Evolutionary conservation across 257 asterid genomes (phyloP), one percentile per base, ranked within the genome.

Genomic region (Anisodus tanguticus): DNA sequence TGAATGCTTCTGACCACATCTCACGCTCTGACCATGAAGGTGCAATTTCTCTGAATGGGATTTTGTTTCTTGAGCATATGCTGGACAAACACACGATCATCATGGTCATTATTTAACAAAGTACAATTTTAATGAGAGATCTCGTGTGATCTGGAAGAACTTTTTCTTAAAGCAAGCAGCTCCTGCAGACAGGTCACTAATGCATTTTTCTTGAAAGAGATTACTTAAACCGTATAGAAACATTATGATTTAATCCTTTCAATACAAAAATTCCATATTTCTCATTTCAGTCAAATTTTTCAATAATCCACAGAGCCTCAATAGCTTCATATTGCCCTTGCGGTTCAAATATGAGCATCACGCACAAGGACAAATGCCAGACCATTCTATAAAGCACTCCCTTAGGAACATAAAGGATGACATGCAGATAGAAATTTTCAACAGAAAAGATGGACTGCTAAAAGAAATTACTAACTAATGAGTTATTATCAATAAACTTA

Each of bases 21-120:
- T 92, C 91, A 55, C 89, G 94, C 79, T 90, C 84, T 70, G 95
- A 92, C 97, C 99, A 96, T 81, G 95, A 91, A 81, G 98, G 99
- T 47, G 97, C 92, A 87, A 92, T 93, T 92, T 96, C 98, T 83
- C 93, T 91, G 17, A 93, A 86, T 45, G 95, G 90, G 74, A 97
- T 92, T 76, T 94, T 94, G 41, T 67, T 83, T 85, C 89, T 84
- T 79, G 89, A 85, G 89, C 98, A 97, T 87, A 88, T 83, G 72
- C 99, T 95, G 94, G 90, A 89, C 72, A 82, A 72, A 78, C 45
- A 70, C 78, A 66, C 67, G 82, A 64, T 66, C 51, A 83, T 55
- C 68, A 87, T 13, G 5, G 45, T 76, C 64, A 76, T 51, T 76
- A 76, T 53, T 76, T 53, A n/a, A 43, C 57, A 41, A 43, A 71